Conservation (phyloP, 257 asterid genomes). For the Vinca minor region DNA sequence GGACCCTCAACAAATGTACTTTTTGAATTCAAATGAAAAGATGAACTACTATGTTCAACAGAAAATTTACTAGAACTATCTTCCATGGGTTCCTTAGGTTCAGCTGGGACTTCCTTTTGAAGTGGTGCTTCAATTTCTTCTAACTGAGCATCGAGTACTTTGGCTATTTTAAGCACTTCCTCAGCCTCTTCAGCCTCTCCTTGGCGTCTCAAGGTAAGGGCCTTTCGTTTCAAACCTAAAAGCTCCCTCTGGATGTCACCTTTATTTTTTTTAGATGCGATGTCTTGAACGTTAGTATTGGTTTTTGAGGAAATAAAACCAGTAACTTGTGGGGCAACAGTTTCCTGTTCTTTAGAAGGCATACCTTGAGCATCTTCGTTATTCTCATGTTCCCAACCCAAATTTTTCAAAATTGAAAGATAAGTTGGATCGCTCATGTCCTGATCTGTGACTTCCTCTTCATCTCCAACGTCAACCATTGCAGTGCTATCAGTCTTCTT, state of each 20-base stretch:
- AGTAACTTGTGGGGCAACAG: too few species aligned
- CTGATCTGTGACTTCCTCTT: constrained; percentile 70
- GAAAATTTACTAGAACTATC: constrained; percentile 11
- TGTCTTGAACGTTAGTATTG: constrained; percentile 15
- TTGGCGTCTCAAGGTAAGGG: constrained; percentile 68
- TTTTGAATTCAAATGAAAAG: constrained; percentile 20
- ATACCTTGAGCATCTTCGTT: constrained; percentile 16
- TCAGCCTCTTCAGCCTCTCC: constrained; percentile 77
- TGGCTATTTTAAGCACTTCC: constrained; percentile 59
- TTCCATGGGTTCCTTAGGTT: constrained; percentile 17
- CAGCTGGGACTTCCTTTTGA: constrained; percentile 24
- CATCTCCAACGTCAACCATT: constrained; percentile 31
- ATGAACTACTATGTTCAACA: constrained; percentile 15
- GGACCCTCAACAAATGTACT: constrained; percentile 10
- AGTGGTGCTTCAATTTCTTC: constrained; percentile 47
- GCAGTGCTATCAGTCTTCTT: constrained; percentile 18
- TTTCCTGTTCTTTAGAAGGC: constrained; percentile 17
- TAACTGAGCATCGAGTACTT: constrained; percentile 52
- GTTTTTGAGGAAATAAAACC: constrained; percentile 25
- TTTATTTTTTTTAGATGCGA: constrained; percentile 44
- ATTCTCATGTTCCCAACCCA: constrained; percentile 85
- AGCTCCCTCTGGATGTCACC: constrained; percentile 81
- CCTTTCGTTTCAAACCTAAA: constrained; percentile 67
- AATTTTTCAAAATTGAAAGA: constrained; percentile 62
- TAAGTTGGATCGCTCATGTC: constrained; percentile 79